A percentile compares a stretch with the other conserved stretches of the same genome.
Conservation (phyloP, 75 land plant species). For the Pinus tabuliformis region DNA sequence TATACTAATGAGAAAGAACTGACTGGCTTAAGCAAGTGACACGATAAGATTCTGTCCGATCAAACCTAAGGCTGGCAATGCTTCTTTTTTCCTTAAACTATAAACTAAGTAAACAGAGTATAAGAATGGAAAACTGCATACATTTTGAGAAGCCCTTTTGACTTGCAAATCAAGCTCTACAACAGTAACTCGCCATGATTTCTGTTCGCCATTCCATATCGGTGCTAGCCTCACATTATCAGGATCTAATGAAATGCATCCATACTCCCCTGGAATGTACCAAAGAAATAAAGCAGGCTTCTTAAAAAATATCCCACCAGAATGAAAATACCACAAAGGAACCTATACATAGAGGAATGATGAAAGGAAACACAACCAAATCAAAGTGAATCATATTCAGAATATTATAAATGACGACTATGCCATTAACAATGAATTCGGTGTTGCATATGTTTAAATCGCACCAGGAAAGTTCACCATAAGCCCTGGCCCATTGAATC, state of each 20-base stretch:
- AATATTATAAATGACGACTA: neutral
- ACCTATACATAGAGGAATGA: neutral
- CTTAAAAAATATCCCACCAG: neutral
- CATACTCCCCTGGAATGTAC: slow-evolving; percentile 4
- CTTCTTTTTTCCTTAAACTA: neutral
- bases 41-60: neutral
- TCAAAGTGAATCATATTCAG: neutral
- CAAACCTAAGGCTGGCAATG: neutral
- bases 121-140: neutral
- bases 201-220: slow-evolving; percentile 15
- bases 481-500: slow-evolving; percentile 7
- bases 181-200: slow-evolving; percentile 15
- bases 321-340: neutral
- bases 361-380: neutral
- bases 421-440: neutral
- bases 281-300: neutral
- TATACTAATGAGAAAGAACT: slow-evolving; percentile 3
- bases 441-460: neutral
- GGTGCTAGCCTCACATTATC: slow-evolving; percentile 25
- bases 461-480: slow-evolving; percentile 19
- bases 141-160: slow-evolving; percentile 2
- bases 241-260: slow-evolving; percentile 9
- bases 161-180: slow-evolving; percentile 1
- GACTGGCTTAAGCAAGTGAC: neutral
- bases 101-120: neutral